Evolutionary conservation across 2,329 filamentous ascomycete genomes (phyloP).

Genomic region (Verticillium isaacii): DNA sequence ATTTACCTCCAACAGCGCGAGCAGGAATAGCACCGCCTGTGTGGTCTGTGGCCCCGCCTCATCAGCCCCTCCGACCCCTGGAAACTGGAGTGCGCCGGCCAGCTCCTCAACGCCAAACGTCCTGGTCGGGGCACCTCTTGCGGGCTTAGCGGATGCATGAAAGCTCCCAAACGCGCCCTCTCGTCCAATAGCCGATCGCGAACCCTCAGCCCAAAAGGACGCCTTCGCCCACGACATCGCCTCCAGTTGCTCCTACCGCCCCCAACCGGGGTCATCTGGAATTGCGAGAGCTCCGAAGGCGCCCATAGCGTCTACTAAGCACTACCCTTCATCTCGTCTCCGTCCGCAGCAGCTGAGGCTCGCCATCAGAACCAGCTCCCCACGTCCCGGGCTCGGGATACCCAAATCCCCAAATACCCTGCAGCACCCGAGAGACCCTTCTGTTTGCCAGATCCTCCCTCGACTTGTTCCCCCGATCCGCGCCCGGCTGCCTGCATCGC

Average conservation of each 20-base stretch:
- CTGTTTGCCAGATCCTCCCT: neutral
- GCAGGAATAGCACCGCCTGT: slow-evolving; percentile 5
- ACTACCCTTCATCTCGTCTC: neutral
- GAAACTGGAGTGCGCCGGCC: neutral
- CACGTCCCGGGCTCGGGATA: neutral
- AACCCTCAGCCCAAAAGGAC: neutral
- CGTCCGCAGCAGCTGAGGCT: neutral
- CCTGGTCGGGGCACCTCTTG: neutral
- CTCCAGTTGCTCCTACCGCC: neutral
- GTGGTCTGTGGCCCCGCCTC: slow-evolving; percentile 8
- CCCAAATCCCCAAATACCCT: neutral
- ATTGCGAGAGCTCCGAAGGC: slow-evolving; percentile 1
- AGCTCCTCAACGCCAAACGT: neutral
- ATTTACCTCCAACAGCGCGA: slow-evolving; percentile 13
- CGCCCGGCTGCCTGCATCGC: neutral
- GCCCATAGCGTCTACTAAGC: slow-evolving; percentile 1
- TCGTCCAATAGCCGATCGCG: neutral
- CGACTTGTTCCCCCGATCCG: neutral
- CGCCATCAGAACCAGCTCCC: neutral
- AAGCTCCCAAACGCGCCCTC: neutral
- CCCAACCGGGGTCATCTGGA: neutral
- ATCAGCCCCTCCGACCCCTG: neutral
- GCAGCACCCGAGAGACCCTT: neutral
- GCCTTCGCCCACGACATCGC: neutral
- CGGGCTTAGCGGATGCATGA: neutral